Base-by-base conservation (phyloP, 768 basidiomycete species). In the Leucocoprinus leucothites region DNA sequence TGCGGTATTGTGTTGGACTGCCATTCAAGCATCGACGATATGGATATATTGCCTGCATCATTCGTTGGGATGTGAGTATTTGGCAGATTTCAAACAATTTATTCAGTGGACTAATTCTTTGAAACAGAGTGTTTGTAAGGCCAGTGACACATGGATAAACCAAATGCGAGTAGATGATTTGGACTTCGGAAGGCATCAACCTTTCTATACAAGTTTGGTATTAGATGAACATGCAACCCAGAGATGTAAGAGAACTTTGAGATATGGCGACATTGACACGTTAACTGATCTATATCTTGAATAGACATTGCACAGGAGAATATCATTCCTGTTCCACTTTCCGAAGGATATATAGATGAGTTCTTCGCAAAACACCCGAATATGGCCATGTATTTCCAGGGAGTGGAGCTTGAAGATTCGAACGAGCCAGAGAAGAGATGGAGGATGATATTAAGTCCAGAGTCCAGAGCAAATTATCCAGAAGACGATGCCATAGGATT, bases 1-100 rank as follows among this genome's bases (percentile, higher is more conserved):
- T 81, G 9, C 66, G 69, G 59, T 69, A 75, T 60, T 81, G 78
- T 54, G 79, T 80, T 26, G 81, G 82, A 9, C 74, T 78, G 75
- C 64, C 76, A 25, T 78, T 81, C 53, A 60, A 62, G 47, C 79
- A 81, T 60, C 62, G 47, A 36, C 65, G 58, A 45, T 74, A 73
- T 50, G 66, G 63, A 5, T 79, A 80, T 59, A 51, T 67, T 7
- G 80, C 76, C 19, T 75, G 74, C 44, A 74, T 82, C 38, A 67
- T 70, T 48, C 75, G 73, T 8, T 82, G 81, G 81, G 77, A 81
- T 64, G 79, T 81, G 57, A 43, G 70, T 65, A 31, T 31, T 31
- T 11, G 5, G 11, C n/a, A n/a, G n/a, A n/a, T n/a, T 31, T 11
- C 31, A 5, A 5, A 11, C 24, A 24, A 11, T n/a, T 61, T 46